Conservation (phyloP, 139 green algal genomes). For the Tetradesmus obliquus region DNA sequence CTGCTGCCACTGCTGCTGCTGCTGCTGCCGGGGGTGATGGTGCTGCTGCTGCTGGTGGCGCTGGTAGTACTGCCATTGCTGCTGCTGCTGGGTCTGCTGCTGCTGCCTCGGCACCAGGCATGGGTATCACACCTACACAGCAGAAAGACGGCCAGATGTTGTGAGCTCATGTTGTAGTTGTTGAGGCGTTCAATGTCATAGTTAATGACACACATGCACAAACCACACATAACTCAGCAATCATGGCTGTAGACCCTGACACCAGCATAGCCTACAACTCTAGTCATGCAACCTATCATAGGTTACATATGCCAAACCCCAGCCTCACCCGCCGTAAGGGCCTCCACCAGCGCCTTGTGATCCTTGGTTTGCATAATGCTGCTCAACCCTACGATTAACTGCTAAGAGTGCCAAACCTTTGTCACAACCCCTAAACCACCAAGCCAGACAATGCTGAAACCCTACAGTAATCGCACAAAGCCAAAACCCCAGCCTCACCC, state of each 20-base stretch:
- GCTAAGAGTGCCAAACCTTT: conserved; percentile 7
- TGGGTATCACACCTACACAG: background rate
- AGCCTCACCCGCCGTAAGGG: background rate
- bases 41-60: conserved; percentile 2
- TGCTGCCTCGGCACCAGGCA: background rate
- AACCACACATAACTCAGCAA: too few relatives aligned
- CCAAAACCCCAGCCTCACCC: background rate
- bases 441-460: too few relatives aligned
- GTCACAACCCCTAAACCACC: background rate
- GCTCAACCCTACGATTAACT: background rate
- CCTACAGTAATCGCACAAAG: too few relatives aligned
- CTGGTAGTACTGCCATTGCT: background rate
- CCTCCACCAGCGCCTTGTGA: conserved; percentile 39
- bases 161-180: too few relatives aligned
- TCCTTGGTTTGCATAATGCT: conserved; percentile 43
- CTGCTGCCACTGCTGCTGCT: conserved; percentile 18
- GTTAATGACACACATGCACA: too few relatives aligned
- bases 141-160: background rate
- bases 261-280: too few relatives aligned
- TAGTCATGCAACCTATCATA: too few relatives aligned
- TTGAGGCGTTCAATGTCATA: too few relatives aligned
- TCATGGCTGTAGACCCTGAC: too few relatives aligned
- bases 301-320: too few relatives aligned
- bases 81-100: conserved; percentile 1
- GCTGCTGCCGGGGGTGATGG: background rate